phyloP scores from a whole-genome alignment of 2,329 filamentous ascomycete genomes.

The Colletotrichum sp. region DNA sequence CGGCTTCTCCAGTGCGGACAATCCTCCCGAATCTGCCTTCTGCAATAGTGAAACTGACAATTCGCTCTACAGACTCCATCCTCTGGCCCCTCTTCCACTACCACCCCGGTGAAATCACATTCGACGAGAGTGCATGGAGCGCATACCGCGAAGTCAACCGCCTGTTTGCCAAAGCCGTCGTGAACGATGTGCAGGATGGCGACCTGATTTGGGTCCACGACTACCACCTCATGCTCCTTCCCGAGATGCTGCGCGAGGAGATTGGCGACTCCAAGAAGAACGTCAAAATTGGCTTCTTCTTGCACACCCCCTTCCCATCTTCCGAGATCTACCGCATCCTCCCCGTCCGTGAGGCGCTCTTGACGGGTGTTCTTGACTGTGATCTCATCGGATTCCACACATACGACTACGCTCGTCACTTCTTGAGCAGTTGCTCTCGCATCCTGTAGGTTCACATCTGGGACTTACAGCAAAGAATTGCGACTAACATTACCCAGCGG shows the following conservation, averaged over 20 bases:
- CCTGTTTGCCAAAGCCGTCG: constrained; percentile 87
- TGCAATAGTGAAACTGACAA: constrained; percentile 13
- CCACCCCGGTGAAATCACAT: constrained; percentile 97
- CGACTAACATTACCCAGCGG: constrained; percentile 42
- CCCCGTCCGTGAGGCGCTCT: constrained; percentile 87
- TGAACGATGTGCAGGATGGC: constrained; percentile 87
- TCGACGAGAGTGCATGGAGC: constrained; percentile 93
- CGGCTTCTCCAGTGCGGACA: constrained; percentile 84
- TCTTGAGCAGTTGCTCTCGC: constrained; percentile 94
- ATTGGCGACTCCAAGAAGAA: constrained; percentile 83
- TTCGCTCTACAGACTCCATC: constrained; percentile 74
- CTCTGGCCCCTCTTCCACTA: constrained; percentile 99
- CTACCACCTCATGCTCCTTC: constrained; percentile 97
- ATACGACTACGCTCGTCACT: constrained; percentile 98
- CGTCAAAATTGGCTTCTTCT: constrained; percentile 97
- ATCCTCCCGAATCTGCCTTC: neutral
- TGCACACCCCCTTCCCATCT: constrained; percentile 96
- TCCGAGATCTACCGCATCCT: constrained; percentile 97
- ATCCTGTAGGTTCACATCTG: constrained; percentile 67
- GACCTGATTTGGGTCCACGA: constrained; percentile 99
- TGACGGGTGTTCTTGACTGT: constrained; percentile 88
- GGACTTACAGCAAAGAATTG: neutral
- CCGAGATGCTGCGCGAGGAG: constrained; percentile 92
- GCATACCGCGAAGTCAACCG: constrained; percentile 94
- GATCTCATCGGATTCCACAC: constrained; percentile 98